Evolutionary conservation across 1,139 yeast species (phyloP).

Genomic region (Geotrichum australiense): DNA sequence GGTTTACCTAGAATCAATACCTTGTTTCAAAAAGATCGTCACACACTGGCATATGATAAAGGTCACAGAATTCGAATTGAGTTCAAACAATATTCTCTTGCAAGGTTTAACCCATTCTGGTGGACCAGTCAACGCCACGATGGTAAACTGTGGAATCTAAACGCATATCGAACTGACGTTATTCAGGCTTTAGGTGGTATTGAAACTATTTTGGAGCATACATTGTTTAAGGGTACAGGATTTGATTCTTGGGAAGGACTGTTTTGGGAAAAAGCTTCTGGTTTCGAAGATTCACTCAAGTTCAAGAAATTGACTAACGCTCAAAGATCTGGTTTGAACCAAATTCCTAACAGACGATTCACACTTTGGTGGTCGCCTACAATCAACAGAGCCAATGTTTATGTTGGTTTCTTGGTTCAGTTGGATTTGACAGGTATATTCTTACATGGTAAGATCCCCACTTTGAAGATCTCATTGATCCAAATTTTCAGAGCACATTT

Average conservation of each 20-base stretch:
- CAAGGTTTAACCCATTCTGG: slow-evolving; percentile 86
- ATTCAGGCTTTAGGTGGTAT: slow-evolving; percentile 97
- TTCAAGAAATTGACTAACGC: slow-evolving; percentile 95
- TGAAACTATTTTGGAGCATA: slow-evolving; percentile 92
- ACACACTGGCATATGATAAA: slow-evolving; percentile 88
- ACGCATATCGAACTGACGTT: slow-evolving; percentile 90
- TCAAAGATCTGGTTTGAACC: slow-evolving; percentile 94
- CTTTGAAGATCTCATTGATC: slow-evolving; percentile 87
- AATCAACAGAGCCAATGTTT: slow-evolving; percentile 93
- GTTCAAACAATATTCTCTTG: slow-evolving; percentile 64
- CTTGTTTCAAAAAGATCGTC: slow-evolving; percentile 89
- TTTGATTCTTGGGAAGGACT: slow-evolving; percentile 98
- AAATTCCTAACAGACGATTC: slow-evolving; percentile 94
- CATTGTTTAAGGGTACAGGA: slow-evolving; percentile 93
- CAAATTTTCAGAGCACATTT: slow-evolving; percentile 96
- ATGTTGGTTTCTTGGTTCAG: slow-evolving; percentile 95
- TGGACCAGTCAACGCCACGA: slow-evolving; percentile 94
- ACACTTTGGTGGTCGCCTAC: slow-evolving; percentile 99
- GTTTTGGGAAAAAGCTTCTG: slow-evolving; percentile 97
- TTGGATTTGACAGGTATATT: slow-evolving; percentile 94
- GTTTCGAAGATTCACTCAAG: slow-evolving; percentile 93
- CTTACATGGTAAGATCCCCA: slow-evolving; percentile 96
- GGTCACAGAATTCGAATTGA: slow-evolving; percentile 83
- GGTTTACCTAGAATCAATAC: slow-evolving; percentile 97
- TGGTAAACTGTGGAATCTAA: slow-evolving; percentile 91